Base-by-base conservation (phyloP, 257 asterid species). In the Phtheirospermum japonicum region DNA sequence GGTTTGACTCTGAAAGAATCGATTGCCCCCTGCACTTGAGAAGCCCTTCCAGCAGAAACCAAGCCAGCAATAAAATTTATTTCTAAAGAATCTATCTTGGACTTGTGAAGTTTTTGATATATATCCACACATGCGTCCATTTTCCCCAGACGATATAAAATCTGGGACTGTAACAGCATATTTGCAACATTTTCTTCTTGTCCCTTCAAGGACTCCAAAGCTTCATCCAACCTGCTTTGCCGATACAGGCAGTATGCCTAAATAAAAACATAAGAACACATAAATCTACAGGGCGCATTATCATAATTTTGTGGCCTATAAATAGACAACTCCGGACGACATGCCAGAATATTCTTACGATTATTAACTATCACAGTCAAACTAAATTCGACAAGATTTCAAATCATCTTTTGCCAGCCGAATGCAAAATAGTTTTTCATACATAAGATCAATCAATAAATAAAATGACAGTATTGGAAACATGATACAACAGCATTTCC, bases 211-310 rank as follows among this genome's bases (percentile, higher is more conserved):
- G 82, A 68, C 54, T 64, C 81, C 85, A 86, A 70, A 68, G 97
- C 99, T 73, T 89, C 95, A 40, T 80, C 85, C 73, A 83, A 65
- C 81, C 77, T 87, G 79, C 85, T 86, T 80, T 83, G 95, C 66
- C 94, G 81, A 73, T 89, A 92, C 10, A 86, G 80, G 84, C 97
- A 89, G 80, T 92, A 89, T 33, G 95, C 99, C 99, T 92, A 33
- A 42, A 46, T 51, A 48, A 60, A 67, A 63, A 57, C 58, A 69
- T 52, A n/a, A 56, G 19, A 45, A n/a, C 18, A 46, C 56, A 48
- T 64, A 53, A 76, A 57, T 31, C 19, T 37, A 51, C 5, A 1
- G 43, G 59, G 43, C 39, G 2, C 26, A 33, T 52, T 45, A 45
- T 61, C 53, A n/a, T 7, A 58, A 23, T 11, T 66, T 33, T 11